phyloP scores from a whole-genome alignment of 164 flowering plant genomes.

The Houttuynia cordata region DNA sequence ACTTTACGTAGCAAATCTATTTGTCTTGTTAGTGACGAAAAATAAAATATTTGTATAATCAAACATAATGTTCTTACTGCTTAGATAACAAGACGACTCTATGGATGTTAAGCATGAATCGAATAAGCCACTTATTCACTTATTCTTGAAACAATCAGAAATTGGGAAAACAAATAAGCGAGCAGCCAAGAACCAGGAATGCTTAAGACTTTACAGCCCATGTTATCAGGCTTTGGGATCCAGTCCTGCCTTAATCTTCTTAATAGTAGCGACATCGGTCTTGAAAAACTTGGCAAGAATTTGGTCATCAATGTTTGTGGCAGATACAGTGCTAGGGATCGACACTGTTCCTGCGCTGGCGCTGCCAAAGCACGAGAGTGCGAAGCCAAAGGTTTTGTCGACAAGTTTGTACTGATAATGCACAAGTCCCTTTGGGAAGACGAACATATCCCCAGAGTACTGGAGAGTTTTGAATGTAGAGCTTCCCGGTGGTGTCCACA shows the following conservation, averaged over 20 bases:
- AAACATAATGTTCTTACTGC: too few species aligned
- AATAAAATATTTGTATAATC: too few species aligned
- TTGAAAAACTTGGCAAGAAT: slow-evolving; percentile 15
- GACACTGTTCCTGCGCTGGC: slow-evolving; percentile 15
- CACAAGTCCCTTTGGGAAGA: slow-evolving; percentile 18
- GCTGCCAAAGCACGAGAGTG: slow-evolving; percentile 16
- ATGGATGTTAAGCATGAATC: too few species aligned
- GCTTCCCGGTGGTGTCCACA: slow-evolving; percentile 14
- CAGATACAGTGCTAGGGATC: slow-evolving; percentile 8
- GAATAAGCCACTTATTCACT: too few species aligned
- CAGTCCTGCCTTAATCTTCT: slow-evolving; percentile 16
- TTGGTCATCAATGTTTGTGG: slow-evolving; percentile 7
- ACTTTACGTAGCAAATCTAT: too few species aligned
- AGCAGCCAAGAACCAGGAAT: too few species aligned
- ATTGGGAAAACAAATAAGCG: too few species aligned
- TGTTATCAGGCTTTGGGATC: slow-evolving; percentile 5
- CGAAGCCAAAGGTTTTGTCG: slow-evolving; percentile 4
- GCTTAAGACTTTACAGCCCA: too few species aligned
- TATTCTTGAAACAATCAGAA: too few species aligned
- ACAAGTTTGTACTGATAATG: slow-evolving; percentile 18
- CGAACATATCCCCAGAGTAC: slow-evolving; percentile 19
- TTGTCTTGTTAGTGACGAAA: too few species aligned
- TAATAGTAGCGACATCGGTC: slow-evolving; percentile 12
- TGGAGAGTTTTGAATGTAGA: slow-evolving; percentile 16
- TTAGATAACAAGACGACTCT: too few species aligned